phyloP scores from a whole-genome alignment of 169 alveolate species.

The Eimeria maxima region DNA sequence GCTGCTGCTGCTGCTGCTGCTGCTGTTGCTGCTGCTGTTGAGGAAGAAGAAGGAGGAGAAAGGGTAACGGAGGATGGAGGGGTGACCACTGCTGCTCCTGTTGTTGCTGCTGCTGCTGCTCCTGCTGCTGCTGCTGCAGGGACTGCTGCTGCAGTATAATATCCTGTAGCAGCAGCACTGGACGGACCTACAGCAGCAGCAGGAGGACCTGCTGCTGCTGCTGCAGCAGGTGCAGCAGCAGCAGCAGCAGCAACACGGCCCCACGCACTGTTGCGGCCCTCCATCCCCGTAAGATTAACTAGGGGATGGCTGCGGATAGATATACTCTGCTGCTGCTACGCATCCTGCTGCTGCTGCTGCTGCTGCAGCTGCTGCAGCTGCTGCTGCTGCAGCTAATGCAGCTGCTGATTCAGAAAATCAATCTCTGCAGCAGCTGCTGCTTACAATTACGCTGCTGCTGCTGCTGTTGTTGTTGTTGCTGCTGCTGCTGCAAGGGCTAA shows the following conservation, averaged over 20 bases:
- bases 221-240: slow-evolving; percentile 33
- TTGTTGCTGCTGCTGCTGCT: slow-evolving; percentile 11
- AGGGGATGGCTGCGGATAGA: background rate
- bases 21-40: too few species aligned
- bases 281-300: background rate
- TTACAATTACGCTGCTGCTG: too few species aligned
- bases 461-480: background rate
- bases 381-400: background rate
- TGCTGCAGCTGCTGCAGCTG: background rate
- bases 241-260: background rate
- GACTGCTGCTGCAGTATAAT: background rate
- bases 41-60: too few species aligned
- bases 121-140: slow-evolving; percentile 29
- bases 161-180: background rate
- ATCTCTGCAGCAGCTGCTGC: too few species aligned
- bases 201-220: background rate
- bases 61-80: too few species aligned
- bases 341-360: background rate
- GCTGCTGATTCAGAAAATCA: too few species aligned
- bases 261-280: background rate
- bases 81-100: too few species aligned
- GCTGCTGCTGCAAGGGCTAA: background rate
- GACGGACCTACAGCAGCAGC: background rate
- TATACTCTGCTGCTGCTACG: background rate
- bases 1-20: slow-evolving; percentile 4